Evolutionary conservation across 495 filamentous ascomycete genomes (phyloP), one percentile per base, ranked within the genome.

Genomic region (Jackrogersella minutella): DNA sequence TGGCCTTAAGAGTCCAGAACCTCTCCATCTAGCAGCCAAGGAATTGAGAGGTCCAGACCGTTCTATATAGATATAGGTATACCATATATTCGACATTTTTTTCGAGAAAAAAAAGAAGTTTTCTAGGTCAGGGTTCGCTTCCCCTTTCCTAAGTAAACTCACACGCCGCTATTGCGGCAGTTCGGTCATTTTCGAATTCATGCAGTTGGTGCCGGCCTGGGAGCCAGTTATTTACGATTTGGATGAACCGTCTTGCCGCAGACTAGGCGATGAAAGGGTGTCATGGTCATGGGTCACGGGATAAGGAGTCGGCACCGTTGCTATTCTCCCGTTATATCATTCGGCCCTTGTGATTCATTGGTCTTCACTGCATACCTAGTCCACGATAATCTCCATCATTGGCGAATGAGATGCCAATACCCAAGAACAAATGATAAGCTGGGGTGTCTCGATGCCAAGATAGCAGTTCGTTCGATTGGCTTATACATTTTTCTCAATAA

Each of bases 91-190:
- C 37, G 49, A 13, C 7, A 11, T 39, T 53, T 31, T n/a, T 22
- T 52, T 49, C 47, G 37, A 39, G 58, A 39, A 44, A 47, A 34
- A 3, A 34, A 24, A 7, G 16, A 0, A 14, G 16, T 43, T 56
- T 52, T 49, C 21, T 28, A 47, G 26, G 39, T 59, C 47, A 55
- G 5, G 47, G 53, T 19, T 51, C 55, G 46, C 52, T 31, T 52
- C 46, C 56, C 60, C 61, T 44, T 63, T 62, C 61, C 52, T 21
- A 58, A 62, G 61, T 62, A 44, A 69, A 65, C 21, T 13, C 14
- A 61, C 57, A 55, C 22, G 55, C 59, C 55, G 50, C 55, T 47
- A 64, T 55, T 41, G 16, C 51, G 43, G 54, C 21, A 22, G 28
- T 54, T 52, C 19, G 58, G 13, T 30, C 53, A 26, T 56, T 26